Base-by-base conservation (phyloP, 306 rosid species). In the Comarum palustre region DNA sequence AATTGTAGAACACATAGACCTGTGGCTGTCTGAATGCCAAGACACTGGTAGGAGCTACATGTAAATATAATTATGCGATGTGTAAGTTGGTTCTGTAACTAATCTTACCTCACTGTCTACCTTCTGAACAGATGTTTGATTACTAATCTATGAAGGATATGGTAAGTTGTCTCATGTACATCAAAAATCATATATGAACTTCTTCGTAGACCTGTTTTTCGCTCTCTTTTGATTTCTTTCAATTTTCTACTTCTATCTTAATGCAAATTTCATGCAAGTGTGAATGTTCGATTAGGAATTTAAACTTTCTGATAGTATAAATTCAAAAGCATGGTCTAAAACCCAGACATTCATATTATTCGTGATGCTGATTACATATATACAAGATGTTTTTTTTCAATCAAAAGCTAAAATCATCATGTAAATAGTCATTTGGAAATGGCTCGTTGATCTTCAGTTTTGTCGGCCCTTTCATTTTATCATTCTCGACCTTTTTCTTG, bases 21-120 rank as follows among this genome's bases (percentile, higher is more conserved):
- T 93, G 73, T 93, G 98, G 98, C 77, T 93, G 59, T 90, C 96
- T n/a, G 75, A 87, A 79, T 93, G 96, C 72, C 75, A 79, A 34
- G 69, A 68, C 73, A 6, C 66, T 1, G 77, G 79, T 47, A 66
- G 82, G 78, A 71, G 29, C 15, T 80, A 57, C 52, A 73, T 84
- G 34, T 90, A 50, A 67, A 72, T 48, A 29, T 32, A 11, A 20
- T 17, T 51, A 17, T 34, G n/a, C 60, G 45, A 50, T 61, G 4
- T 25, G 43, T n/a, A 20, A 70, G 16, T 22, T 60, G 45, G 25
- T 41, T 69, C 36, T 43, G 14, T 69, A 47, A 42, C 68, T 42
- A 29, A 72, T 72, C 43, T 27, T 55, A 71, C 45, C 52, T 27
- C 57, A 58, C 42, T 3, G 31, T 4, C 38, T 58, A 27, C 68